Evolutionary conservation across 805 yeast species (phyloP), one percentile per base, ranked within the genome.

Genomic region (Jamesozyma lodderae): DNA sequence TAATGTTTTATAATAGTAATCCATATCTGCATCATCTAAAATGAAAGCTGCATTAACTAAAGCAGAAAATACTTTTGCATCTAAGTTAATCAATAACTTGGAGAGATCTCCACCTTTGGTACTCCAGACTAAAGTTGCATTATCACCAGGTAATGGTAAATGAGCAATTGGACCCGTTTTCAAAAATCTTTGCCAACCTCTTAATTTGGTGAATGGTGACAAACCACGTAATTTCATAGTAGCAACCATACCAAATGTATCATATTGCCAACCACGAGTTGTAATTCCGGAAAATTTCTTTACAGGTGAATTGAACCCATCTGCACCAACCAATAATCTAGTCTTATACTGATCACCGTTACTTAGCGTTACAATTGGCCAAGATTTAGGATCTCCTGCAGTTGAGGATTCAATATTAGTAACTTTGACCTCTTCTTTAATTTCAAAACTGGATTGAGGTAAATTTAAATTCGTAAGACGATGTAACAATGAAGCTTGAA

Each of bases 41-140:
- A 81, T 72, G 65, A 85, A 76, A 2, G 84, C 95, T 4, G 95
- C 96, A 57, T 90, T 90, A 18, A 87, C 73, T 57, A 90, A 61
- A 2, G 72, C 70, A 3, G 79, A 68, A 53, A 90, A 84, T 30
- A 78, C 69, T 15, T 70, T 74, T 4, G 77, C 78, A 20, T 76
- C 69, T 9, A 81, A 65, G 34, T 72, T 66, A 45, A 75, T 62
- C 27, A 92, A 63, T 28, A 80, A 63, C 26, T 73, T 69, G 0
- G 95, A 79, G 18, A 82, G 57, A 42, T 80, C 82, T 6, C 90
- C 82, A 2, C 90, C 77, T 1, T 88, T 76, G 9, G 87, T 78
- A 2, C 94, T 77, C 98, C 98, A 92, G 16, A 92, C 98, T 44
- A 92, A 64, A 1, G 95, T 81, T n/a, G 95, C 92, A 58, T 76